Percentiles rank a stretch among this genome's conserved stretches.
Evolutionary conservation across 192 early-diverging fungal species (phyloP).

Genomic region (Fimicolochytrium jonesii): DNA sequence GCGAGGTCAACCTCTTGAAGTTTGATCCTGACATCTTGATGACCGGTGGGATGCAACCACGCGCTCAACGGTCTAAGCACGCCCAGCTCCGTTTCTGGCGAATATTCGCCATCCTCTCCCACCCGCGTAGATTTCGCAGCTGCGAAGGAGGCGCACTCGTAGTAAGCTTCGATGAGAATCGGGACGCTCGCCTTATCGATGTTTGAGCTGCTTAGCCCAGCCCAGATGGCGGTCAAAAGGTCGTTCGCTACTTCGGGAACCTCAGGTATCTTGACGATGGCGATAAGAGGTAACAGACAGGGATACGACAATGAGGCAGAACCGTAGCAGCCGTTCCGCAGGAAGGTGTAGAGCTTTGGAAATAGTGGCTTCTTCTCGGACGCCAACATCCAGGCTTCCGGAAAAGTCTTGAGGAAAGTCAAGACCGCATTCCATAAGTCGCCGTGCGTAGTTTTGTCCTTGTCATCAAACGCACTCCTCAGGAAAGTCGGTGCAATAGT

Average conservation of each 20-base stretch:
- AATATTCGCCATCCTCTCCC: no score
- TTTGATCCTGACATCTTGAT: no score
- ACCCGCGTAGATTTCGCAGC: no score
- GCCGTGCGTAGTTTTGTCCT: slow-evolving; percentile 62
- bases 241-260: slow-evolving; percentile 46
- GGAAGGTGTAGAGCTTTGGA: slow-evolving; percentile 62
- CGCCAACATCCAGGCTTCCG: slow-evolving; percentile 32
- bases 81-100: no score
- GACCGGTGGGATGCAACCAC: no score
- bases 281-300: slow-evolving; percentile 70
- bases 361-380: slow-evolving; percentile 60
- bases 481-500: no score
- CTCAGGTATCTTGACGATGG: slow-evolving; percentile 31
- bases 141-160: slow-evolving; percentile 59
- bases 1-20: no score
- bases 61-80: no score
- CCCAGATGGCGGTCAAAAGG: slow-evolving; percentile 60
- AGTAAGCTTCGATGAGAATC: slow-evolving; percentile 56
- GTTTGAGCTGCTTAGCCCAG: slow-evolving; percentile 40
- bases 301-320: slow-evolving; percentile 66
- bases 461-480: slow-evolving; percentile 66
- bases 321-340: slow-evolving; percentile 63
- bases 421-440: slow-evolving; percentile 89
- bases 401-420: slow-evolving; percentile 58
- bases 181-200: slow-evolving; percentile 46